phyloP scores from a whole-genome alignment of 768 basidiomycete genomes.

The Phlebiopsis flavidoalba region DNA sequence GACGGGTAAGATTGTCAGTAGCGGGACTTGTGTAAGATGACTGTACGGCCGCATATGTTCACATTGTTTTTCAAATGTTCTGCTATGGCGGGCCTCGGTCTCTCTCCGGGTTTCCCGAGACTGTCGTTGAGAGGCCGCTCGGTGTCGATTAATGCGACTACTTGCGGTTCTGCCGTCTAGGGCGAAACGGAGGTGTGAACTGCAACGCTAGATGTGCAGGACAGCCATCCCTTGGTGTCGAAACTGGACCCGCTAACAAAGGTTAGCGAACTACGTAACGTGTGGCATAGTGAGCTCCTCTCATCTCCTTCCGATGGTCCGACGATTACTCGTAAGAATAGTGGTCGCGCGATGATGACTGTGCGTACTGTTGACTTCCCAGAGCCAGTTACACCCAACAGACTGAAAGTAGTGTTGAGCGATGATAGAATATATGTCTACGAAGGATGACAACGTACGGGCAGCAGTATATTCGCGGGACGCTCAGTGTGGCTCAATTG shows the following conservation, averaged over 20 bases:
- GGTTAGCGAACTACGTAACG: conserved; percentile 44
- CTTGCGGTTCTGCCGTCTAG: conserved; percentile 36
- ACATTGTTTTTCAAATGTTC: conserved; percentile 12
- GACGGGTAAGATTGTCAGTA: conserved; percentile 15
- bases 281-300: not conserved
- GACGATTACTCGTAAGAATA: no score
- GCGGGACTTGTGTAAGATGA: no score
- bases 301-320: not conserved
- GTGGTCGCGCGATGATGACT: no score
- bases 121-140: conserved; percentile 64
- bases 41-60: conserved; percentile 2
- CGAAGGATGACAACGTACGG: not conserved
- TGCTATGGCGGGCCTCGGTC: not conserved
- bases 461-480: not conserved
- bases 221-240: conserved; percentile 40
- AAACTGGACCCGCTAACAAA: conserved; percentile 44
- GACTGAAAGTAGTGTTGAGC: not conserved
- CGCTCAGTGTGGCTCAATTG: not conserved
- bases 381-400: not conserved
- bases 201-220: conserved; percentile 47
- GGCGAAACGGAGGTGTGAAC: conserved; percentile 36
- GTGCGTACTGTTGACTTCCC: not conserved
- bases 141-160: conserved; percentile 50
- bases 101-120: conserved; percentile 5
- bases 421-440: not conserved